A percentile compares a stretch with the other conserved stretches of the same genome.
Evolutionary conservation across 2,329 filamentous ascomycete species (phyloP).

Genomic region (Decorospora gaudefroyi): DNA sequence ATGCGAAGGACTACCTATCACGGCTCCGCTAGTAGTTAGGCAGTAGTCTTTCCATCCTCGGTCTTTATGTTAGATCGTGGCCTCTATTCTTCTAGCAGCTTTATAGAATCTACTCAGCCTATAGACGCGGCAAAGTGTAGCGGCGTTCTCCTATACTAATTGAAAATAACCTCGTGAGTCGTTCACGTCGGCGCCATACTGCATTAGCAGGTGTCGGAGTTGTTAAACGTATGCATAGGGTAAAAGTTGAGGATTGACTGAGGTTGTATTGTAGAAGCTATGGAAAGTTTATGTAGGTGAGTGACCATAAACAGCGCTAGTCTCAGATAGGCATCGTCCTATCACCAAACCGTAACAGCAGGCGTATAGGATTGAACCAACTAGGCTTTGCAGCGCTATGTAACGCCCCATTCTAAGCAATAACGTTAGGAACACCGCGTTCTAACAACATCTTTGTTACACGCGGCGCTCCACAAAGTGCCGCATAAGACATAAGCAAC

Average conservation of each 20-base stretch:
- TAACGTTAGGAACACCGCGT: constrained; percentile 10
- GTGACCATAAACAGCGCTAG: too few species aligned
- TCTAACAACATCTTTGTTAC: constrained; percentile 14
- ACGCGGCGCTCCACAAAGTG: constrained; percentile 6
- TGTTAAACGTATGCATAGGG: too few species aligned
- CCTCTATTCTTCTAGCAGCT: constrained; percentile 15
- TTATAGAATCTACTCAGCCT: constrained; percentile 13
- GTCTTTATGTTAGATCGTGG: constrained; percentile 11
- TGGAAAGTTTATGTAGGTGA: too few species aligned
- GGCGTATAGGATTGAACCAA: constrained; percentile 16
- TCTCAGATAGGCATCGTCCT: too few species aligned
- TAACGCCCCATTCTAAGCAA: constrained; percentile 15
- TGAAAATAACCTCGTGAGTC: constrained; percentile 7
- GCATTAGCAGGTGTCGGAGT: too few species aligned
- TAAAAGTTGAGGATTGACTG: too few species aligned
- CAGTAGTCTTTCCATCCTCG: constrained; percentile 13
- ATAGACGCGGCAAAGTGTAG: constrained; percentile 16
- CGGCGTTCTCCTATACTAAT: constrained; percentile 13
- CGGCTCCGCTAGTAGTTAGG: constrained; percentile 17
- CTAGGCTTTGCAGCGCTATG: constrained; percentile 14
- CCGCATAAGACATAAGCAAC: not conserved
- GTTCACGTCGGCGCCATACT: constrained; percentile 18
- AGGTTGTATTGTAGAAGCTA: too few species aligned
- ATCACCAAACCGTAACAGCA: too few species aligned
- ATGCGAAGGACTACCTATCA: too few species aligned